These are phyloP conservation scores for Vigna nakashimae DNA, from an alignment of 306 rosid genomes.

Conservation along the genomic window DNA sequence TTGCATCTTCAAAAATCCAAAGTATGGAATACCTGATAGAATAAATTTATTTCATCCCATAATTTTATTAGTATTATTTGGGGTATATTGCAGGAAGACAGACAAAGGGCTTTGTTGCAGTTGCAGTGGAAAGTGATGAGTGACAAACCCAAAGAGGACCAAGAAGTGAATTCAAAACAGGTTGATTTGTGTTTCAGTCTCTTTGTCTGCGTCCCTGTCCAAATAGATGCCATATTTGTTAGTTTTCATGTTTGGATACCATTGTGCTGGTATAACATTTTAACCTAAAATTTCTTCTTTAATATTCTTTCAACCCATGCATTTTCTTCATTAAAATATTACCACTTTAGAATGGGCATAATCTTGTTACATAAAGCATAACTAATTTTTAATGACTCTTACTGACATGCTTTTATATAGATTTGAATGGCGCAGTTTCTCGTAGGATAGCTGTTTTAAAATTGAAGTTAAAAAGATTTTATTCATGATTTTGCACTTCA, in stretches of 20 bases:
- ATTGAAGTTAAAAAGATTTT: neutral
- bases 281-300: slow-evolving; percentile 30
- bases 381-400: slow-evolving; percentile 22
- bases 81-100: slow-evolving; percentile 76
- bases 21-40: slow-evolving; percentile 55
- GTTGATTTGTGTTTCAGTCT: slow-evolving; percentile 48
- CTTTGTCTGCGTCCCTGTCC: slow-evolving; percentile 19
- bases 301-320: neutral
- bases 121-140: slow-evolving; percentile 98
- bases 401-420: slow-evolving; percentile 8
- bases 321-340: slow-evolving; percentile 19
- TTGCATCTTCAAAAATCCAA: slow-evolving; percentile 88
- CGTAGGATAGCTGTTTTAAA: neutral
- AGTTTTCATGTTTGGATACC: slow-evolving; percentile 21
- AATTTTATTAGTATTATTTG: neutral
- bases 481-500: neutral
- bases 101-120: slow-evolving; percentile 92
- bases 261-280: neutral
- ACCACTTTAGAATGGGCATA: slow-evolving; percentile 5
- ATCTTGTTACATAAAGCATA: slow-evolving; percentile 31
- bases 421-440: slow-evolving; percentile 10
- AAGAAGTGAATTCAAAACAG: slow-evolving; percentile 88
- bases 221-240: slow-evolving; percentile 39
- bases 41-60: slow-evolving; percentile 27
- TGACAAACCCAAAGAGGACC: slow-evolving; percentile 83